Base-by-base conservation (phyloP, 192 early-diverging fungal genomes). In the Mortierella claussenii region DNA sequence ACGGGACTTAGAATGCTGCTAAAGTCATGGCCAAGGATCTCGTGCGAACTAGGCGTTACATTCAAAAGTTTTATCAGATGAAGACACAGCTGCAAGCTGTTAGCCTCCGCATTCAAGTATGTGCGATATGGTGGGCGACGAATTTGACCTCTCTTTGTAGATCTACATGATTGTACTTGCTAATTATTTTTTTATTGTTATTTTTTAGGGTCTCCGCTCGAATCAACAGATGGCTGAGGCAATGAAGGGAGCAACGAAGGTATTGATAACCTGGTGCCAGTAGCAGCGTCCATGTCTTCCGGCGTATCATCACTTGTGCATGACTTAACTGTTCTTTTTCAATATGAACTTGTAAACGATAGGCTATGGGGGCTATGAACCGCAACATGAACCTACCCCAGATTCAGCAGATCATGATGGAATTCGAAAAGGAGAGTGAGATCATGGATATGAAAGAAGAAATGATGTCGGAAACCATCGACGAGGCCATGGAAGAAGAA, bases 391-490 rank as follows among this genome's bases (percentile, higher is more conserved):
- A 99, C 83, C 79, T 99, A 52, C 96, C 96, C 3, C 89, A 90
- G 44, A 93, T 99, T 36, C 90, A 93, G 44, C 92, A 94, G 64
- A 97, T 99, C 45, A 95, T 98, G 92, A 94, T 95, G 91, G 96
- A 99, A 34, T 99, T 98, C 85, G 95, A 97, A 69, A 87, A 86
- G 76, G 95, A 99, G 83, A 88, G 86, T 12, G 96, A 96, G 63
- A 89, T 94, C 71, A 96, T 99, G 96, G 95, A 99, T 74, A 97
- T 99, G 95, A 98, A 97, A 86, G 95, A 96, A 65, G 96, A 97
- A 64, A 91, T 99, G 93, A 96, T 99, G 91, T 92, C 92, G 61
- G 97, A 99, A 62, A 92, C 94, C 11, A 96, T 99, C 64, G 97
- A 99, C 65, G 96, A 95, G 73, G 93, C 88, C 33, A 94, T 99